Conservation (phyloP, 2,329 filamentous ascomycete species). For the Alternaria gaisen region DNA sequence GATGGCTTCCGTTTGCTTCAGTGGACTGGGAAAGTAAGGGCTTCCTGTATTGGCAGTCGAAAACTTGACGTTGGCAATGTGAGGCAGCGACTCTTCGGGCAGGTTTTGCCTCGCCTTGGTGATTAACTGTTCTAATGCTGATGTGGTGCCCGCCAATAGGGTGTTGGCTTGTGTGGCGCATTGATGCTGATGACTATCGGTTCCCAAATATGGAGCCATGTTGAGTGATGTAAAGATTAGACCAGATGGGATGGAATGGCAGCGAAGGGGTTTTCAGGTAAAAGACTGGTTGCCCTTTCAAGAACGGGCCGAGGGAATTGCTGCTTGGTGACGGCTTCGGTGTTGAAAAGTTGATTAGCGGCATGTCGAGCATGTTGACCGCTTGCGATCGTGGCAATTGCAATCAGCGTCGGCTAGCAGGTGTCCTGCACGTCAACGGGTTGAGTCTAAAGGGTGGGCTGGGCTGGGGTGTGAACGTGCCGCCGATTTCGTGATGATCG, state of each 20-base stretch:
- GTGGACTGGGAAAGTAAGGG: slow-evolving; percentile 56
- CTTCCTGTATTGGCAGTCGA: slow-evolving; percentile 50
- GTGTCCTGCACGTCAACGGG: slow-evolving; percentile 20
- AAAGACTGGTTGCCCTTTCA: slow-evolving; percentile 2
- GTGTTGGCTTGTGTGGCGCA: slow-evolving; percentile 30
- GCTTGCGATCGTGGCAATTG: slow-evolving; percentile 23
- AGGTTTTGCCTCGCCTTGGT: slow-evolving; percentile 44
- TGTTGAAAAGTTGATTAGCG: slow-evolving; percentile 25
- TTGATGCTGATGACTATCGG: slow-evolving; percentile 20
- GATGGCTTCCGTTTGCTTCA: slow-evolving; percentile 63
- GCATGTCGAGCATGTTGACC: slow-evolving; percentile 23
- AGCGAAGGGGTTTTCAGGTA: slow-evolving; percentile 9
- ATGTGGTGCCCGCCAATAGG: slow-evolving; percentile 46
- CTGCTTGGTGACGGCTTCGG: slow-evolving; percentile 23
- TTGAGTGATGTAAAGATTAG: slow-evolving; percentile 3
- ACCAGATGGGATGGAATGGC: slow-evolving; percentile 5
- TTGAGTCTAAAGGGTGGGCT: slow-evolving; percentile 10
- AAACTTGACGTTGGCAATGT: slow-evolving; percentile 44
- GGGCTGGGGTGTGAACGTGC: slow-evolving; percentile 5
- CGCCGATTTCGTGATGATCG: slow-evolving; percentile 16
- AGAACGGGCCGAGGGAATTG: slow-evolving; percentile 13
- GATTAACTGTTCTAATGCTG: slow-evolving; percentile 45
- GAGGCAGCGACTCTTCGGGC: slow-evolving; percentile 42
- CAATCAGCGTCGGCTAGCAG: slow-evolving; percentile 23
- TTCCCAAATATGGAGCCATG: slow-evolving; percentile 44